Percentiles rank a stretch among this genome's conserved stretches.
Conservation (phyloP, 495 filamentous ascomycete genomes). For the Penicillium herquei region DNA sequence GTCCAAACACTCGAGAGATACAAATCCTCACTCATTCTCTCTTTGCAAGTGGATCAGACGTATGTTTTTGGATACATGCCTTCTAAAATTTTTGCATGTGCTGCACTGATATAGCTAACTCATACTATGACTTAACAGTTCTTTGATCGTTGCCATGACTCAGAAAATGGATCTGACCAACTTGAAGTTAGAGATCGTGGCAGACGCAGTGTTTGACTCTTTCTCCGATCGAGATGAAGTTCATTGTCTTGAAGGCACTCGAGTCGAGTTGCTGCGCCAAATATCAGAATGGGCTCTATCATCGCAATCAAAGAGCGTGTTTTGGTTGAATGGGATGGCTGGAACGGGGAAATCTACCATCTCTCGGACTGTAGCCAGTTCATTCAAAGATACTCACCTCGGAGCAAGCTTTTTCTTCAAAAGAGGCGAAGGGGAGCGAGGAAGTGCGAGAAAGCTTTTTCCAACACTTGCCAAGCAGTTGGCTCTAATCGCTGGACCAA, state of each 20-base stretch:
- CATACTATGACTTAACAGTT: constrained; percentile 7
- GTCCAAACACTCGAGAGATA: constrained; percentile 28
- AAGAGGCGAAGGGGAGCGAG: constrained; percentile 42
- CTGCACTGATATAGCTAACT: constrained; percentile 5
- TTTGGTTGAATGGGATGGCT: constrained; percentile 45
- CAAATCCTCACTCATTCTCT: constrained; percentile 28
- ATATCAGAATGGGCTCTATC: constrained; percentile 29
- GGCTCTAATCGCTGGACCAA: constrained; percentile 26
- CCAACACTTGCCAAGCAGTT: constrained; percentile 46
- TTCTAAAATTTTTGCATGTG: constrained; percentile 11
- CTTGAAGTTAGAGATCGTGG: constrained; percentile 8
- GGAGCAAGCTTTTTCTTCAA: constrained; percentile 55
- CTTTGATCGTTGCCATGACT: constrained; percentile 16
- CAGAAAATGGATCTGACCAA: constrained; percentile 11
- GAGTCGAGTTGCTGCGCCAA: constrained; percentile 29
- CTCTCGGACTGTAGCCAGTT: constrained; percentile 27
- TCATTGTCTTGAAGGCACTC: constrained; percentile 33
- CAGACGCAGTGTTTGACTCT: constrained; percentile 24
- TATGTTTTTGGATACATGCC: constrained; percentile 15
- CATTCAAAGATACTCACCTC: constrained; percentile 11
- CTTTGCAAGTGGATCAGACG: constrained; percentile 29
- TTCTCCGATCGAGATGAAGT: constrained; percentile 23
- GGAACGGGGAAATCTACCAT: constrained; percentile 49
- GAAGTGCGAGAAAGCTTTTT: constrained; percentile 40
- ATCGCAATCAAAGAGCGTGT: constrained; percentile 24